Evolutionary conservation across 192 early-diverging fungal species (phyloP), one percentile per base, ranked within the genome.

Genomic region (Entomortierella chlamydospora): DNA sequence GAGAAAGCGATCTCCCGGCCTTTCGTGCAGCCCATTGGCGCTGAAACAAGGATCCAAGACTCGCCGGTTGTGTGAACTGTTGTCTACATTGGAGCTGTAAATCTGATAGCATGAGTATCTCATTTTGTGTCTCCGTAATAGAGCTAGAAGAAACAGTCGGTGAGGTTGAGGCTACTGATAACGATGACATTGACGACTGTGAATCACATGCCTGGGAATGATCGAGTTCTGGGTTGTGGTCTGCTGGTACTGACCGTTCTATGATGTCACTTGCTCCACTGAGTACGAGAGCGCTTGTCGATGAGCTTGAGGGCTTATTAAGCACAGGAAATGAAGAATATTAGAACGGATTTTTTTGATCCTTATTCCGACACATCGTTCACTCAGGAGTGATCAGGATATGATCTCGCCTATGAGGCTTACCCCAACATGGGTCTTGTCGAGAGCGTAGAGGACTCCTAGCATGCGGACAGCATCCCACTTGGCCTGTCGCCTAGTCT

Each of bases 371-470:
- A 22, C 18, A 17, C 18, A 5, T 17, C 5, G 5, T 23, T 41
- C 13, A 41, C 13, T 22, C 39, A 41, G 39, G 39, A n/a, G 42
- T 51, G 42, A 47, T 47, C n/a, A n/a, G n/a, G n/a, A n/a, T n/a
- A n/a, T n/a, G n/a, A n/a, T n/a, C n/a, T n/a, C n/a, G n/a, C n/a
- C n/a, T n/a, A n/a, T n/a, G n/a, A n/a, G n/a, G 49, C 67, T 50
- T 79, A 79, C 76, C 5, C 68, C 76, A 17, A 79, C 64, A 41
- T 79, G 76, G 15, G 76, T 79, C 63, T 79, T 79, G 33, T 79
- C 76, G 15, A 79, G 42, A 42, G 76, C 76, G 23, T 79, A 79
- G 10, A 79, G 68, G 11, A 79, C 76, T 12, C 76, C 76, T 63
- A 79, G 13, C 76, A 79, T 79, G 9, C 76, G 68, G 31, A 79